A percentile compares a stretch with the other conserved stretches of the same genome.
These are phyloP conservation scores for Cystobasidium sp. DNA, from an alignment of 1,284 basidiomycete genomes.

Conservation along the genomic window DNA sequence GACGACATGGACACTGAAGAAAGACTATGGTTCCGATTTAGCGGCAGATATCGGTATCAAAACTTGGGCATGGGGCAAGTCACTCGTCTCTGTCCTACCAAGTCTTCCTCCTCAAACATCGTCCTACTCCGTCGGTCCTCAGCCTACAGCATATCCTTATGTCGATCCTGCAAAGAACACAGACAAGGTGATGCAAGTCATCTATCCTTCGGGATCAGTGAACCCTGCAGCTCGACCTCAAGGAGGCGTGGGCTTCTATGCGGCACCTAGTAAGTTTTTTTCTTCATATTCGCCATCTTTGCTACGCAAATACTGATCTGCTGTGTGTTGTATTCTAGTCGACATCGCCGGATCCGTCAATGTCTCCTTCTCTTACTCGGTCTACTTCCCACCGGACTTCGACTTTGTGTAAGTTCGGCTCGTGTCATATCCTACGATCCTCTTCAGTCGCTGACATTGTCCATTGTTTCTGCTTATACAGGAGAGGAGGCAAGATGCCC, in stretches of 20 bases:
- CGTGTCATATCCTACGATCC: background rate
- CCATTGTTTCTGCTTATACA: background rate
- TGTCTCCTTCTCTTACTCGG: constrained; percentile 51
- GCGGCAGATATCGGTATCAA: constrained; percentile 36
- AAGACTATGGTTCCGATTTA: constrained; percentile 24
- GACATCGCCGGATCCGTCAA: constrained; percentile 43
- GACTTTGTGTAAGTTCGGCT: constrained; percentile 50
- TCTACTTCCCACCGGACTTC: constrained; percentile 55
- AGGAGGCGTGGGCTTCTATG: constrained; percentile 52
- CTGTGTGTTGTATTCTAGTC: constrained; percentile 12
- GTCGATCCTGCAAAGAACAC: constrained; percentile 13
- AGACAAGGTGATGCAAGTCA: constrained; percentile 45
- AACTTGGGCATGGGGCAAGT: constrained; percentile 43
- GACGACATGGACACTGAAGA: constrained; percentile 10
- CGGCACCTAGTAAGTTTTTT: constrained; percentile 44
- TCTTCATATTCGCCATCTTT: background rate
- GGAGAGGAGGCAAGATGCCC: constrained; percentile 54
- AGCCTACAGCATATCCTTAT: constrained; percentile 16
- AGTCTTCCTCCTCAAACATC: constrained; percentile 22
- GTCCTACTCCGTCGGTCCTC: constrained; percentile 3
- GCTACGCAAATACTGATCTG: background rate
- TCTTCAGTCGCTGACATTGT: background rate
- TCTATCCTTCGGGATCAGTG: constrained; percentile 47
- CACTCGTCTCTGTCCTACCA: constrained; percentile 24
- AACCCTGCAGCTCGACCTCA: constrained; percentile 46